Conservation (phyloP, 148 eudicot species). For the Rhododendron molle region DNA sequence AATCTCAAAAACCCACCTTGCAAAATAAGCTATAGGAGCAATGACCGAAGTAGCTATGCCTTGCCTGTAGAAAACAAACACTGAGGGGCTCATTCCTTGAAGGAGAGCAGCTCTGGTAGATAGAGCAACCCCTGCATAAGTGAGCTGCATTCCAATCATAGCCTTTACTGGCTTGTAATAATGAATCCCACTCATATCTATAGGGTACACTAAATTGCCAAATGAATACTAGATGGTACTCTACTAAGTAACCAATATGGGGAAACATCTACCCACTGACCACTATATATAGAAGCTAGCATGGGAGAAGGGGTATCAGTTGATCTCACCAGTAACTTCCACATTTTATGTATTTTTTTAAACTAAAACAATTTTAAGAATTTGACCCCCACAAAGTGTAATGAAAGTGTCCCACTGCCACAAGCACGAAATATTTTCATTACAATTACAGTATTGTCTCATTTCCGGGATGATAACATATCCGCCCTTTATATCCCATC, state of each 20-base stretch:
- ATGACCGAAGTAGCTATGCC: conserved; percentile 47
- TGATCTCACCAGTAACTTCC: background rate
- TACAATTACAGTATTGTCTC: too few species aligned
- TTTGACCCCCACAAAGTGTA: background rate
- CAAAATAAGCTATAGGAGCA: conserved; percentile 49
- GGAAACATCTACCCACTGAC: background rate
- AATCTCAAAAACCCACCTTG: conserved; percentile 22
- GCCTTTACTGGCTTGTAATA: conserved; percentile 42
- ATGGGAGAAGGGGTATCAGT: background rate
- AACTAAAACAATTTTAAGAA: background rate
- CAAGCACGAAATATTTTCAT: too few species aligned
- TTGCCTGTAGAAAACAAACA: conserved; percentile 69
- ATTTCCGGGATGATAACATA: too few species aligned
- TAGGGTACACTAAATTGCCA: background rate
- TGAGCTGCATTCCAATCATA: conserved; percentile 45
- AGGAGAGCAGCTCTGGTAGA: conserved; percentile 58
- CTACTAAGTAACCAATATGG: background rate
- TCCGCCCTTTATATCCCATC: too few species aligned
- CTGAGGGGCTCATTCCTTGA: conserved; percentile 60
- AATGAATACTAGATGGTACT: background rate
- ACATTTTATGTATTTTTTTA: background rate
- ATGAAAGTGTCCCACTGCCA: background rate
- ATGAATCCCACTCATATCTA: conserved; percentile 27
- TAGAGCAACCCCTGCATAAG: conserved; percentile 40
- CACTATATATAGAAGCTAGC: background rate